A percentile compares a stretch with the other conserved stretches of the same genome.
Evolutionary conservation across 1,284 basidiomycete species (phyloP).

Genomic region (Xanthoconium separans): DNA sequence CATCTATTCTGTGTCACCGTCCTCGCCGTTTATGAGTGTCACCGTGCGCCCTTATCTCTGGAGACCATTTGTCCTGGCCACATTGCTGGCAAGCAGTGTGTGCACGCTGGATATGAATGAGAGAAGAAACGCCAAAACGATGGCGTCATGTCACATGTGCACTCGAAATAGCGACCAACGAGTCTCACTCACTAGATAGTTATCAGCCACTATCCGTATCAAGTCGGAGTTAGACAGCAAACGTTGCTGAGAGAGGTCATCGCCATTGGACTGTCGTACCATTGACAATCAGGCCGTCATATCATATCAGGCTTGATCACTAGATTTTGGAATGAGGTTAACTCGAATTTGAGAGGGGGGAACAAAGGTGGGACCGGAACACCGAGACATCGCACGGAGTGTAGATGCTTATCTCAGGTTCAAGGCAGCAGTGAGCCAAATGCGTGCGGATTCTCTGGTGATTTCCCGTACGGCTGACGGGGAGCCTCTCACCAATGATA

Average conservation of each 20-base stretch:
- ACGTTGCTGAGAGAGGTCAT: conserved; percentile 11
- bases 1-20: conserved; percentile 6
- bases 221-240: conserved; percentile 13
- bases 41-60: conserved; percentile 16
- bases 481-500: conserved; percentile 7
- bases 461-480: conserved; percentile 2
- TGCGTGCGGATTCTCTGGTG: conserved; percentile 13
- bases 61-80: background rate
- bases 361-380: background rate
- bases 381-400: conserved; percentile 4
- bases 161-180: conserved; percentile 1
- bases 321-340: conserved; percentile 10
- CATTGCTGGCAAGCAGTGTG: background rate
- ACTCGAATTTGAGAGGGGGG: background rate
- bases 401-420: background rate
- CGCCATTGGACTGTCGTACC: conserved; percentile 2
- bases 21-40: background rate
- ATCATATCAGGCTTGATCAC: conserved; percentile 1
- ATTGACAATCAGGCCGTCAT: background rate
- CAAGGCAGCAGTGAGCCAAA: conserved; percentile 10
- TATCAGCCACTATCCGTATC: conserved; percentile 10
- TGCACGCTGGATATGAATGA: conserved; percentile 16
- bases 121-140: conserved; percentile 10
- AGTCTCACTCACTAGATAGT: background rate
- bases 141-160: conserved; percentile 13